phyloP scores from a whole-genome alignment of 371 early-diverging fungal species.

The Rhizopus arrhizus region DNA sequence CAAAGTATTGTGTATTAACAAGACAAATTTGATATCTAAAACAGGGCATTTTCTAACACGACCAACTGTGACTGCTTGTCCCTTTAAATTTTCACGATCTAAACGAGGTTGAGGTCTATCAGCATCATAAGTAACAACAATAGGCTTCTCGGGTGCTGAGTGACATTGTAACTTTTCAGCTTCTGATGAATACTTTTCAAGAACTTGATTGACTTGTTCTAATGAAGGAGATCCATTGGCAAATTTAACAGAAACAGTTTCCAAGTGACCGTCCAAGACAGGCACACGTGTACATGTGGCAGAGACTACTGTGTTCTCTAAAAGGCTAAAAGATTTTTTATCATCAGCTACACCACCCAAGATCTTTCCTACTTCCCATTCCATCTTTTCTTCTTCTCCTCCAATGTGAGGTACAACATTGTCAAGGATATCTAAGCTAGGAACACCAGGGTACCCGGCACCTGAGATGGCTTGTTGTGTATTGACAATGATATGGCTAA shows the following conservation, averaged over 20 bases:
- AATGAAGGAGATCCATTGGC: conserved; percentile 54
- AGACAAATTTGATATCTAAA: conserved; percentile 87
- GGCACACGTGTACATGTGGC: conserved; percentile 97
- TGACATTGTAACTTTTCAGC: conserved; percentile 74
- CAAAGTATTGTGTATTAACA: conserved; percentile 94
- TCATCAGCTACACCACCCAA: conserved; percentile 70
- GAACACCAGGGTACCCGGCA: conserved; percentile 96
- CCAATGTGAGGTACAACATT: conserved; percentile 93
- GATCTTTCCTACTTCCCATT: conserved; percentile 92
- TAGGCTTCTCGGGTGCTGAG: conserved; percentile 81
- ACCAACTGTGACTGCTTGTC: conserved; percentile 90
- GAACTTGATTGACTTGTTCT: conserved; percentile 69
- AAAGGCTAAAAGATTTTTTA: conserved; percentile 51
- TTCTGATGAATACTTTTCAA: conserved; percentile 75
- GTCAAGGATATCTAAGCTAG: conserved; percentile 91
- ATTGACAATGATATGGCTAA: conserved; percentile 76
- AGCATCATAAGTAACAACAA: conserved; percentile 68
- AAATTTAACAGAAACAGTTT: conserved; percentile 87
- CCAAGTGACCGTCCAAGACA: conserved; percentile 94
- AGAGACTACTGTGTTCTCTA: conserved; percentile 68
- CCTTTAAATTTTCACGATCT: conserved; percentile 83
- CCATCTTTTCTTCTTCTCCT: conserved; percentile 98
- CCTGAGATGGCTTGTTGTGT: conserved; percentile 97
- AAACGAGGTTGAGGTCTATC: conserved; percentile 96
- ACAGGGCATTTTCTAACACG: conserved; percentile 82